phyloP scores from a whole-genome alignment of 2,329 filamentous ascomycete species.

The Macroventuria anomochaeta region DNA sequence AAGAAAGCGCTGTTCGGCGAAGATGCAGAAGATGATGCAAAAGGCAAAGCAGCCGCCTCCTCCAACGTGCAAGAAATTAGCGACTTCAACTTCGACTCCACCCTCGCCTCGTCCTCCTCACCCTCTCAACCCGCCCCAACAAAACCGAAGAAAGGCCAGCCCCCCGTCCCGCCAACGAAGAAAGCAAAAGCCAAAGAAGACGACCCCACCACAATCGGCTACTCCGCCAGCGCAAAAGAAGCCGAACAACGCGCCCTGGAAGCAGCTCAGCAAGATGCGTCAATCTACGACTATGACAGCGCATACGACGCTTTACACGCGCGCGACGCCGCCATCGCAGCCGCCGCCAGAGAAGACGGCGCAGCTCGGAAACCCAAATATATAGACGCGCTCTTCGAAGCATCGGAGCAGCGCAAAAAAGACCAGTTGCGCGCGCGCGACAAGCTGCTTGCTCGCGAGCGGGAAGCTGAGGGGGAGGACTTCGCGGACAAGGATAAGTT shows the following conservation, averaged over 20 bases:
- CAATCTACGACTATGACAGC: conserved; percentile 84
- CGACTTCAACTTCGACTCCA: conserved; percentile 62
- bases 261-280: conserved; percentile 71
- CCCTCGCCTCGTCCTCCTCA: conserved; percentile 43
- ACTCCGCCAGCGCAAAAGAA: conserved; percentile 70
- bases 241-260: conserved; percentile 69
- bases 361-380: conserved; percentile 74
- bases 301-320: conserved; percentile 79
- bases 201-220: conserved; percentile 57
- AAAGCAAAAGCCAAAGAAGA: conserved; percentile 47
- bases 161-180: conserved; percentile 42
- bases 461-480: conserved; percentile 80
- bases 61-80: conserved; percentile 61
- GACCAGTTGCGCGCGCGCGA: conserved; percentile 81
- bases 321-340: conserved; percentile 61
- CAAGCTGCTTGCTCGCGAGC: conserved; percentile 77
- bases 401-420: conserved; percentile 77
- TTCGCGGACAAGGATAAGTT: conserved; percentile 86
- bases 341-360: conserved; percentile 60
- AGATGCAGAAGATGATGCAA: conserved; percentile 62
- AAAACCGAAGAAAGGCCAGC: conserved; percentile 48
- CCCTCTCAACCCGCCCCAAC: conserved; percentile 31
- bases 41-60: conserved; percentile 45
- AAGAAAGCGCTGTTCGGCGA: conserved; percentile 29
- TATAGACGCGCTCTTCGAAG: conserved; percentile 75